A percentile compares a stretch with the other conserved stretches of the same genome.
Evolutionary conservation across 176 grass and related monocot genomes (phyloP).

Genomic region (Leersia perrieri): DNA sequence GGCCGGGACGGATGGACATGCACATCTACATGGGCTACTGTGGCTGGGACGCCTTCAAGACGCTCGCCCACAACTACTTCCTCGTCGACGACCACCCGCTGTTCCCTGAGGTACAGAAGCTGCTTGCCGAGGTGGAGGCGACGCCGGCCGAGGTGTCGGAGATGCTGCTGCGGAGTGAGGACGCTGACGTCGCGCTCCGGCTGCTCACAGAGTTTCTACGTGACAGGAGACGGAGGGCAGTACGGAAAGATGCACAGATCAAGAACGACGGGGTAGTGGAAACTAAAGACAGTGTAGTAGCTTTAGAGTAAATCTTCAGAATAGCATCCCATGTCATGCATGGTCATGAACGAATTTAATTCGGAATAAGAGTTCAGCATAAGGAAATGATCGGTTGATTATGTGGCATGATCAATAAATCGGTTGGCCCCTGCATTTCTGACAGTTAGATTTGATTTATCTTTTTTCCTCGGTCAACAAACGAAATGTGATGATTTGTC

Average conservation of each 20-base stretch:
- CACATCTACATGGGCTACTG: constrained; percentile 64
- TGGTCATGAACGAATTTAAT: too few species aligned
- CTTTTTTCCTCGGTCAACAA: too few species aligned
- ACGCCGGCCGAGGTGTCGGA: constrained; percentile 28
- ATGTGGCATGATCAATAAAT: too few species aligned
- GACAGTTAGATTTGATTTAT: too few species aligned
- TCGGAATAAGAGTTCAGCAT: too few species aligned
- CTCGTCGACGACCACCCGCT: constrained; percentile 28
- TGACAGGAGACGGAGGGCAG: neutral
- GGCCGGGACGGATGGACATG: constrained; percentile 83
- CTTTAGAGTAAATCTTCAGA: neutral
- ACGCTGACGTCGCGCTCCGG: constrained; percentile 1
- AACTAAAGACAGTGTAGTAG: neutral
- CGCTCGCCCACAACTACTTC: constrained; percentile 28
- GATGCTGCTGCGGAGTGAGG: constrained; percentile 39
- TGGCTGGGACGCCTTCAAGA: constrained; percentile 41
- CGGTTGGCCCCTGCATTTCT: too few species aligned
- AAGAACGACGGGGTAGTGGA: neutral
- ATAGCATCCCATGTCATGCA: too few species aligned
- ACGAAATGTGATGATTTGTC: too few species aligned
- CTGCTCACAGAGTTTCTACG: neutral
- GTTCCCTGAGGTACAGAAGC: constrained; percentile 16
- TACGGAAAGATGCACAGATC: neutral
- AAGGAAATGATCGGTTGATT: neutral
- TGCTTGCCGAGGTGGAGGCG: constrained; percentile 11